A percentile compares a stretch with the other conserved stretches of the same genome.
Evolutionary conservation across 352 stramenopile genomes (phyloP).

Genomic region (Globisporangium abappressorium): DNA sequence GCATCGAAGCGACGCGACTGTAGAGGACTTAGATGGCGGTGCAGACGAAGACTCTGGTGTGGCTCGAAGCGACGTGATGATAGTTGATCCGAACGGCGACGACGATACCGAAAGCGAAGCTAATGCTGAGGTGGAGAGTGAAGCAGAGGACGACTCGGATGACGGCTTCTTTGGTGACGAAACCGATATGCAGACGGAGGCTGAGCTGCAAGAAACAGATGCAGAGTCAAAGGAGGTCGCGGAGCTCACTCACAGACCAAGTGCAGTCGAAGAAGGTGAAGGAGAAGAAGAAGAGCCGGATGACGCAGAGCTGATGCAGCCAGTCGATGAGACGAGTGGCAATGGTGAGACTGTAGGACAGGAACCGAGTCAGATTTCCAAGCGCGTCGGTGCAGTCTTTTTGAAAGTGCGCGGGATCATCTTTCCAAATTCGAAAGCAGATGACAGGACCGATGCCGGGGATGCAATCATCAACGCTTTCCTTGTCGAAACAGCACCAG

Average conservation of each 20-base stretch:
- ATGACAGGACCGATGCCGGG: background rate
- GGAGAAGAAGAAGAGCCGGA: background rate
- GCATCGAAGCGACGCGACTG: background rate
- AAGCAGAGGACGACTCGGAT: background rate
- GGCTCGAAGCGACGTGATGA: background rate
- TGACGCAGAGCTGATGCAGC: background rate
- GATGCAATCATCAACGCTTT: no score
- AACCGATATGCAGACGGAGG: background rate
- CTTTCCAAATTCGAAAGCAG: background rate
- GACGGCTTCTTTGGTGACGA: background rate
- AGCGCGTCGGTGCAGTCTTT: background rate
- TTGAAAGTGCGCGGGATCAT: conserved; percentile 4
- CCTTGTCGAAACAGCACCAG: background rate
- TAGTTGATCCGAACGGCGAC: background rate
- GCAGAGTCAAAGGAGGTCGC: background rate
- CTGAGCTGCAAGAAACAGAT: background rate
- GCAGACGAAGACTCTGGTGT: background rate
- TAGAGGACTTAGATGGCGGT: background rate
- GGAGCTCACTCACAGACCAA: background rate
- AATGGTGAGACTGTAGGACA: background rate
- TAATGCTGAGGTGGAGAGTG: background rate
- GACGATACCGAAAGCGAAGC: background rate
- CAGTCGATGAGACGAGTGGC: background rate
- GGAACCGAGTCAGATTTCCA: background rate
- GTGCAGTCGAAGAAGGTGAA: background rate